A percentile compares a stretch with the other conserved stretches of the same genome.
Conservation (phyloP, 2,329 filamentous ascomycete genomes). For the Nectriaceae sp. region DNA sequence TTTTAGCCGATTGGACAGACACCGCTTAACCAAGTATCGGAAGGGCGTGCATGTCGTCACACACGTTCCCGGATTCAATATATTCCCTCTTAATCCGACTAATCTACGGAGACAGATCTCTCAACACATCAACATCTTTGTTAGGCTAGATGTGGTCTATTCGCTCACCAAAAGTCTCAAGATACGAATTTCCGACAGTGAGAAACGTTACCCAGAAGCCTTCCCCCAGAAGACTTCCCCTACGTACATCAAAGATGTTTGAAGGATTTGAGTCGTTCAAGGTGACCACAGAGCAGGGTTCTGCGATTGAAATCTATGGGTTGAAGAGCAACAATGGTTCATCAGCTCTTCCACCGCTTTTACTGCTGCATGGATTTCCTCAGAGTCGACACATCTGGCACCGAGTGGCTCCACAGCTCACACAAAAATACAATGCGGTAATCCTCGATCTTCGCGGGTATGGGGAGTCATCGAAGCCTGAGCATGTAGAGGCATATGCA, state of each 20-base stretch:
- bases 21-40: not conserved
- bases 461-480: slow-evolving; percentile 50
- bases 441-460: slow-evolving; percentile 54
- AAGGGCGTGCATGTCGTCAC: not conserved
- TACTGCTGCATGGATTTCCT: slow-evolving; percentile 55
- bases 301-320: slow-evolving; percentile 45
- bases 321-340: slow-evolving; percentile 35
- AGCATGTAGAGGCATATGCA: slow-evolving; percentile 37
- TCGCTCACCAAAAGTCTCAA: not conserved
- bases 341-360: slow-evolving; percentile 40
- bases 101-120: no score
- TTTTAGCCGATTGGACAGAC: not conserved
- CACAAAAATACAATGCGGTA: slow-evolving; percentile 43
- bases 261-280: slow-evolving; percentile 39
- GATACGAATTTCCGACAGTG: not conserved
- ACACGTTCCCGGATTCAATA: not conserved
- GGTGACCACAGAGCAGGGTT: slow-evolving; percentile 37
- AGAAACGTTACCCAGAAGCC: not conserved
- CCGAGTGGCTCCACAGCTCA: slow-evolving; percentile 41
- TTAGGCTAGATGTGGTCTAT: not conserved
- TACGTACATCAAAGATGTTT: slow-evolving; percentile 36
- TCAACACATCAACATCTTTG: not conserved
- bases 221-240: not conserved
- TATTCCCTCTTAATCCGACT: not conserved
- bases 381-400: slow-evolving; percentile 57